A percentile compares a stretch with the other conserved stretches of the same genome.
phyloP scores from a whole-genome alignment of 805 yeast species.

The Wickerhamiella qilinensis region DNA sequence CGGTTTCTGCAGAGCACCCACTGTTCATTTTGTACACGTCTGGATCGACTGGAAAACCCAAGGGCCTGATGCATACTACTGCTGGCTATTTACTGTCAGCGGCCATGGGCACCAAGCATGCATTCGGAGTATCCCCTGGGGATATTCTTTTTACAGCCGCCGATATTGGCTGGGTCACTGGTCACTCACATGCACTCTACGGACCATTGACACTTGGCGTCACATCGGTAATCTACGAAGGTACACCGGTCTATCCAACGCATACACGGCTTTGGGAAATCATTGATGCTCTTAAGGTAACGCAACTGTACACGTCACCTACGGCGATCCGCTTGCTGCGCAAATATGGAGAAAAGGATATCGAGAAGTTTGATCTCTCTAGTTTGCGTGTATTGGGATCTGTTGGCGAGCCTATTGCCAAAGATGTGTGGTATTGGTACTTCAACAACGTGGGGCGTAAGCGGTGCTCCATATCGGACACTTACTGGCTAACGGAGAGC shows the following conservation, averaged over 20 bases:
- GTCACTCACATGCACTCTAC: constrained; percentile 69
- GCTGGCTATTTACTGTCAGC: constrained; percentile 70
- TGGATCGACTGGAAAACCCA: constrained; percentile 80
- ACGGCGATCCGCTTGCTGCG: constrained; percentile 79
- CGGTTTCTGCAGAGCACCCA: constrained; percentile 69
- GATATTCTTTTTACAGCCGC: constrained; percentile 76
- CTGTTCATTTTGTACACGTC: constrained; percentile 68
- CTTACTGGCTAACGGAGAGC: constrained; percentile 83
- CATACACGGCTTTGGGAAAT: constrained; percentile 76
- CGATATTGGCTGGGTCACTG: constrained; percentile 86
- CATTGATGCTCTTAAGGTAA: constrained; percentile 68
- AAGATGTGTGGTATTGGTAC: constrained; percentile 95
- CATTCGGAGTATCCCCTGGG: constrained; percentile 58
- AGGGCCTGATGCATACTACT: constrained; percentile 70
- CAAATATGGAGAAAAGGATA: constrained; percentile 68
- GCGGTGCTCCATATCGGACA: constrained; percentile 63
- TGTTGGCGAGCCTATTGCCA: constrained; percentile 93
- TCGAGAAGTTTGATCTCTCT: constrained; percentile 44
- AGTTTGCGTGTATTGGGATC: constrained; percentile 78
- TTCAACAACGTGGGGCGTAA: constrained; percentile 74
- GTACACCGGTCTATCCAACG: constrained; percentile 76
- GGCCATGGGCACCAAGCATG: constrained; percentile 53
- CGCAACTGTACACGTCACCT: constrained; percentile 91
- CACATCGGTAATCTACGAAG: constrained; percentile 68
- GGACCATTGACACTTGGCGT: constrained; percentile 68